These are phyloP conservation scores for Hymenoscyphus infarciens DNA, from an alignment of 2,329 filamentous ascomycete genomes.

Conservation along the genomic window DNA sequence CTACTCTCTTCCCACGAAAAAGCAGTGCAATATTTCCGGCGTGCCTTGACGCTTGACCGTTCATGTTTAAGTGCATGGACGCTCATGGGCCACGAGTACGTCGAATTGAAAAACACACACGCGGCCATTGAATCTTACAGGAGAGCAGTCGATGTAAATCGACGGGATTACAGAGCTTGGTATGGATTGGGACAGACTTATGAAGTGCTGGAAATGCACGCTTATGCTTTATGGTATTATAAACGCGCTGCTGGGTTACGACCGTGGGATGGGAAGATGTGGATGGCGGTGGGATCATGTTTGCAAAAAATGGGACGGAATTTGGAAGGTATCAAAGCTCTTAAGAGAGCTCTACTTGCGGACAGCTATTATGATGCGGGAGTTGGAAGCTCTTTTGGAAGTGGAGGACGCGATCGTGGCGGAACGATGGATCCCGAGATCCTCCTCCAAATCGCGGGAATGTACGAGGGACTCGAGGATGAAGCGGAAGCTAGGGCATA, in stretches of 20 bases:
- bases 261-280: slow-evolving; percentile 98
- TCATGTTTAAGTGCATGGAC: slow-evolving; percentile 95
- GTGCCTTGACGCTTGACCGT: slow-evolving; percentile 84
- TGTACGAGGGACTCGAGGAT: slow-evolving; percentile 80
- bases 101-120: slow-evolving; percentile 97
- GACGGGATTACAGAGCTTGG: slow-evolving; percentile 96
- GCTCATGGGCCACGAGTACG: slow-evolving; percentile 97
- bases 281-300: slow-evolving; percentile 92
- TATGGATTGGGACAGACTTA: slow-evolving; percentile 97
- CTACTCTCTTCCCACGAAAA: slow-evolving; percentile 94
- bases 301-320: slow-evolving; percentile 84
- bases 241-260: slow-evolving; percentile 88
- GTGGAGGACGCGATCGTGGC: slow-evolving; percentile 46
- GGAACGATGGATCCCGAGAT: slow-evolving; percentile 80
- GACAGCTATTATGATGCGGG: slow-evolving; percentile 79
- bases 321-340: slow-evolving; percentile 88
- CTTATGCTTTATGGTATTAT: slow-evolving; percentile 96
- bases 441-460: slow-evolving; percentile 79
- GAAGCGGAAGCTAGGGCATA: slow-evolving; percentile 81
- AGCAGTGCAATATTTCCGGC: slow-evolving; percentile 94
- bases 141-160: slow-evolving; percentile 90
- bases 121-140: slow-evolving; percentile 96
- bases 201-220: slow-evolving; percentile 96
- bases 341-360: slow-evolving; percentile 86
- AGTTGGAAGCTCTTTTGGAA: slow-evolving; percentile 40